Evolutionary conservation across 1,284 basidiomycete genomes (phyloP), one percentile per base, ranked within the genome.

Genomic region (Sporisorium exsertum): DNA sequence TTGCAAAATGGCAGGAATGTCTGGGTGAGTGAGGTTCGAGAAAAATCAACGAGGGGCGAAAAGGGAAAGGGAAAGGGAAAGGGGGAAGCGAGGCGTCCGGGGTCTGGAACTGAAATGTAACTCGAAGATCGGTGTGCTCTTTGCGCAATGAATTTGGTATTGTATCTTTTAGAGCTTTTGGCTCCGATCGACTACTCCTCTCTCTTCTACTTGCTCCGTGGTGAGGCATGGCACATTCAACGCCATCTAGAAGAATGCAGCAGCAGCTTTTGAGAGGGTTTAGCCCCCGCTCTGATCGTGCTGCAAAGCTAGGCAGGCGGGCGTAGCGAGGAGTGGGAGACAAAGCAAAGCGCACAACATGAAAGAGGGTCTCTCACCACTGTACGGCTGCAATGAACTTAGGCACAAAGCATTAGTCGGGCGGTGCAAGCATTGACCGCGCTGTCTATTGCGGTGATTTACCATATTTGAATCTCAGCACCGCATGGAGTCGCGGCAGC

Each of bases 51-150:
- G 13, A 35, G 35, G 10, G 8, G 35, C 16, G 16, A 18, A 16
- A n/a, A 40, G 18, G 18, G 35, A 43, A 22, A 24, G 22, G 13
- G 43, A 46, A 15, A 1, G 20, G 13, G 20, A 43, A 22, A 20
- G 20, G 16, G 45, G 6, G n/a, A 52, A 43, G 50, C 20, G 24
- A 52, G 29, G 22, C 33, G 20, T 46, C 54, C 61, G 54, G 62
- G 62, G 68, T 70, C 62, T 70, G 68, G 43, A 52, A 50, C 49
- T 58, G 59, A 55, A 56, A 53, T 64, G 68, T 65, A 61, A 50
- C 45, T 61, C 55, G 58, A 71, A 64, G 62, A 70, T 70, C 68
- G 67, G 53, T 54, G 10, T 13, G 37, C 29, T 7, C 33, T 35
- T 13, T 16, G 5, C 35, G 22, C n/a, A n/a, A n/a, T n/a, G n/a